These are phyloP conservation scores for Emergomyces orientalis DNA, from an alignment of 2,329 filamentous ascomycete species.

Conservation along the genomic window DNA sequence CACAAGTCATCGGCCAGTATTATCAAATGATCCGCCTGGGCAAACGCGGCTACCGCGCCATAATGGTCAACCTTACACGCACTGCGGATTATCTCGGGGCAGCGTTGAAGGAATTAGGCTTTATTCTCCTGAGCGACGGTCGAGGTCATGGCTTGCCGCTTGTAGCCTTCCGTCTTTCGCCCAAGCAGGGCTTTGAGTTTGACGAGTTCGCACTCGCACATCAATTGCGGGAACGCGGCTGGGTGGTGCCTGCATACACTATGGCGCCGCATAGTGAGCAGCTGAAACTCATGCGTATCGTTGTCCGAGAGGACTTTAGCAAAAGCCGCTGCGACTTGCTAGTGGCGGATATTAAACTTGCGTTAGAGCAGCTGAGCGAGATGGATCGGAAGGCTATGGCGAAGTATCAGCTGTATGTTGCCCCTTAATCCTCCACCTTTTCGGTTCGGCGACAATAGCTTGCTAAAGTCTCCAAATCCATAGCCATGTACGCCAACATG, in stretches of 20 bases:
- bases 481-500: constrained; percentile 47
- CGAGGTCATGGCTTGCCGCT: constrained; percentile 72
- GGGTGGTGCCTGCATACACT: constrained; percentile 93
- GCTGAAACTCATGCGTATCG: constrained; percentile 84
- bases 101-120: constrained; percentile 64
- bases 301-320: constrained; percentile 87
- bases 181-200: constrained; percentile 46
- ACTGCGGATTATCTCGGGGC: constrained; percentile 79
- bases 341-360: constrained; percentile 68
- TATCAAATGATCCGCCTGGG: constrained; percentile 94
- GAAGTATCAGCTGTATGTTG: constrained; percentile 54
- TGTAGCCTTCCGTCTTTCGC: constrained; percentile 73
- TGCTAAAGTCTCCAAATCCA: constrained; percentile 5
- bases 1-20: constrained; percentile 92
- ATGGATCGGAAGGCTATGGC: constrained; percentile 65
- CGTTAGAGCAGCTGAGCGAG: constrained; percentile 58
- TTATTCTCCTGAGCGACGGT: constrained; percentile 78
- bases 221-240: constrained; percentile 74
- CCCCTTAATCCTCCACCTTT: neutral
- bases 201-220: constrained; percentile 76
- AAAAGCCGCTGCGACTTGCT: constrained; percentile 71
- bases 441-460: neutral
- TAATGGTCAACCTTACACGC: constrained; percentile 88
- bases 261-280: constrained; percentile 82
- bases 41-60: constrained; percentile 80